phyloP scores from a whole-genome alignment of 441 rosid genomes.

The Adansonia madagascariensis region DNA sequence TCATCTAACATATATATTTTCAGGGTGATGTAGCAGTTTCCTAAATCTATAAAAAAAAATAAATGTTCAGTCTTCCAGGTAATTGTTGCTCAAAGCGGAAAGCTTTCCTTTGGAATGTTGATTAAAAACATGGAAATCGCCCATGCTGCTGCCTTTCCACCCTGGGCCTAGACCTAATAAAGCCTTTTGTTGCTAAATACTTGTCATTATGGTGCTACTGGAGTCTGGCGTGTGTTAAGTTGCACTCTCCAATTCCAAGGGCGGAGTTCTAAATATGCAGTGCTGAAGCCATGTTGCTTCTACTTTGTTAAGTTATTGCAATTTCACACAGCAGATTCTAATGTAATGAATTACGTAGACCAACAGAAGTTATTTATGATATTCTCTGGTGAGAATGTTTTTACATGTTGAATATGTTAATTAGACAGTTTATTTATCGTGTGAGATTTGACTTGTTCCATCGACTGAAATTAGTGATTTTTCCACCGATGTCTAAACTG shows the following conservation, averaged over 20 bases:
- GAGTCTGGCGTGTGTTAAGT: too few relatives aligned
- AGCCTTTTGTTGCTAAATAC: neutral
- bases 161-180: neutral
- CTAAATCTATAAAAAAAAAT: neutral
- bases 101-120: constrained; percentile 2
- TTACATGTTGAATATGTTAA: neutral
- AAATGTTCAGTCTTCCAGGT: neutral
- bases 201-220: too few relatives aligned
- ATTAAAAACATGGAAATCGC: neutral
- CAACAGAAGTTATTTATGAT: neutral
- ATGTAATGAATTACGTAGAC: neutral
- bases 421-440: neutral
- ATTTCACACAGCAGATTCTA: neutral
- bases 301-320: neutral
- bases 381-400: neutral
- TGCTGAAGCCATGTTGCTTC: neutral
- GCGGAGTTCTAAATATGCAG: too few relatives aligned
- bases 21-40: neutral
- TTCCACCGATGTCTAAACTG: too few relatives aligned
- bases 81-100: neutral
- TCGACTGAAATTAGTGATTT: too few relatives aligned
- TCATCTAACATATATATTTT: neutral
- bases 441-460: neutral
- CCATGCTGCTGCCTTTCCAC: neutral
- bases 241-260: too few relatives aligned